Base-by-base conservation (phyloP, 2,329 filamentous ascomycete species). In the Penicillium capsulatum region DNA sequence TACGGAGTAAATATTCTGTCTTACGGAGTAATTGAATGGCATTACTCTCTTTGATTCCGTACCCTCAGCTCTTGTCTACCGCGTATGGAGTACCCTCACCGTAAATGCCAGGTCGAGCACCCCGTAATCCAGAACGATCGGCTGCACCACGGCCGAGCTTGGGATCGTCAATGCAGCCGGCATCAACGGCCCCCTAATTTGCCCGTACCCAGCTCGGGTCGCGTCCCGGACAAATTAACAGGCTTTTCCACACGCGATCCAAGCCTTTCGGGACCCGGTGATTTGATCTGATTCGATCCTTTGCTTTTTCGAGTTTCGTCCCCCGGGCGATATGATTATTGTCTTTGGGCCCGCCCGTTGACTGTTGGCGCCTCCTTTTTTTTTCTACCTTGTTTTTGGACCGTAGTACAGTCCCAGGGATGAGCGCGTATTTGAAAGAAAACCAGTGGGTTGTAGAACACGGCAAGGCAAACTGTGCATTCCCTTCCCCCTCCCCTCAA, bases 181-280 rank as follows among this genome's bases (percentile, higher is more conserved):
- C 34, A 34, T 28, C 43, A 42, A 44, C 44, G 40, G 45, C 16
- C 43, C 43, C 48, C 50, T 51, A 53, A 53, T 50, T 50, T 44
- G 44, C 46, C 50, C 38, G 46, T n/a, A n/a, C 47, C 36, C 41
- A 45, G 38, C 31, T 53, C 47, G 50, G 48, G 33, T 47, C 33
- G 36, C 30, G 16, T 46, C 40, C 50, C 48, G 35, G 33, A 28
- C 28, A 41, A 42, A 48, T 39, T 42, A 44, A 31, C 37, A 17
- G 30, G 9, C 31, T 43, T 30, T n/a, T 20, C 3, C 28, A 31
- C 35, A 41, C 38, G 35, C 37, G 40, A 47, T 37, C 36, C 22
- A 13, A 13, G 8, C 16, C 14, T 13, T 31, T 10, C n/a, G n/a
- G n/a, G 7, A 26, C 22, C n/a, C n/a, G 7, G 22, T 39, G 27